Conservation (phyloP, 202 grass and related monocot genomes). For the Zizania palustris region DNA sequence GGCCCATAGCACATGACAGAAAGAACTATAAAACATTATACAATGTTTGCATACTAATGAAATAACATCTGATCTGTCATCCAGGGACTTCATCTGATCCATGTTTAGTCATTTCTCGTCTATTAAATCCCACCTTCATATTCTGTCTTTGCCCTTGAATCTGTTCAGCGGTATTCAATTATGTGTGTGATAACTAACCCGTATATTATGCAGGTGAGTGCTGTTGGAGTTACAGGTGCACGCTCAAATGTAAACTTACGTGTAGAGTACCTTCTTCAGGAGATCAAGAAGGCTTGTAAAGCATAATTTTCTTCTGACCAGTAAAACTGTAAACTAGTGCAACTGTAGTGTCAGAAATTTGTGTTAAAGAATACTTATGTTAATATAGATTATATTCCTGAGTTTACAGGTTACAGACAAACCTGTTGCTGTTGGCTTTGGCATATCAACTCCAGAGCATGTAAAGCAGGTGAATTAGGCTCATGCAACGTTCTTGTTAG, state of each 20-base stretch:
- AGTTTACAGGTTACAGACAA: conserved; percentile 42
- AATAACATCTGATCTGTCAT: not conserved
- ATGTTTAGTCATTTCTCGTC: not conserved
- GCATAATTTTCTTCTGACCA: not conserved
- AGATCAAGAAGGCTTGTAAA: conserved; percentile 48
- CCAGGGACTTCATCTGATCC: not conserved
- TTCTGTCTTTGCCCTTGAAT: not conserved
- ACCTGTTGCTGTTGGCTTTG: conserved; percentile 58
- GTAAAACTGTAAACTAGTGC: conserved; percentile 1
- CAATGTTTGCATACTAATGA: not conserved
- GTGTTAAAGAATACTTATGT: not conserved
- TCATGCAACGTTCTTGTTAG: not conserved
- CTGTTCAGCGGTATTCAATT: not conserved
- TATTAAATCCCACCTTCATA: not conserved
- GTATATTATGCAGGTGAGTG: conserved; percentile 21
- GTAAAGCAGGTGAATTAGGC: conserved; percentile 47
- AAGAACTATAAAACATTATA: conserved; percentile 22
- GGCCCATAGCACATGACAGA: too few species aligned
- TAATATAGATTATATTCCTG: not conserved
- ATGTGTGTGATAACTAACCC: not conserved
- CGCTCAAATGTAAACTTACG: conserved; percentile 31
- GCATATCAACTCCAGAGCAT: conserved; percentile 59
- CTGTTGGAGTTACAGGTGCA: conserved; percentile 51
- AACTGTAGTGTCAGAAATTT: not conserved
- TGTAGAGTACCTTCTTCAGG: conserved; percentile 45